Evolutionary conservation across 2,329 filamentous ascomycete species (phyloP), one percentile per base, ranked within the genome.

Genomic region (Aureobasidium sp.): DNA sequence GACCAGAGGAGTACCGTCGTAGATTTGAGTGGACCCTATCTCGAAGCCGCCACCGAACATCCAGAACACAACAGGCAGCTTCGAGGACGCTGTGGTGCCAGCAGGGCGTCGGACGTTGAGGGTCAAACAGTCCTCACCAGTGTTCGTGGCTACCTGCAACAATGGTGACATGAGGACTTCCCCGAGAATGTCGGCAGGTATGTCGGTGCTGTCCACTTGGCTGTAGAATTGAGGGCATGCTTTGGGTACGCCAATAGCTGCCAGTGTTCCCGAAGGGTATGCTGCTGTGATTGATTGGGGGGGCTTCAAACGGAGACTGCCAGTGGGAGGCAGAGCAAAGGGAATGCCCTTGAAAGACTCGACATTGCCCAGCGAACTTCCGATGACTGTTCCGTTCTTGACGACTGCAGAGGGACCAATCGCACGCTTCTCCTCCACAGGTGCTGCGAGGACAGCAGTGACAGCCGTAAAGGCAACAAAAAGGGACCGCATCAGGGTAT

Each of bases 271-370:
- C 23, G 53, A 57, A 25, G 62, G 62, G 0, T 89, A 71, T 0
- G 78, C 67, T 4, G 75, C 73, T 7, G 78, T 82, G 17, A 89
- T 74, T 8, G 80, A 76, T 67, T 84, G 79, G 0, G 89, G 89
- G 7, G 87, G 85, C 68, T 81, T 85, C 35, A 94, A 79, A 17
- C 89, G 84, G 25, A 90, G 75, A 3, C 77, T 70, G 0, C 86
- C 87, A 0, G 81, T 78, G 0, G 89, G 89, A 1, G 87, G 80
- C 63, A 89, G 77, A 2, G 88, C 88, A 68, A 85, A 94, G 3
- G 88, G 89, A 60, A 94, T 89, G 23, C 85, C 88, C 60, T 81
- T 84, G 75, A 89, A 92, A 27, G 78, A 82, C 61, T 93, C 88
- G 21, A 90, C 78, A 27, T 73, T 72, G 2, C 70, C 67, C 2